Conservation (phyloP, 2,329 filamentous ascomycete species). For the Xenosphaeropsis pyriputrescens region DNA sequence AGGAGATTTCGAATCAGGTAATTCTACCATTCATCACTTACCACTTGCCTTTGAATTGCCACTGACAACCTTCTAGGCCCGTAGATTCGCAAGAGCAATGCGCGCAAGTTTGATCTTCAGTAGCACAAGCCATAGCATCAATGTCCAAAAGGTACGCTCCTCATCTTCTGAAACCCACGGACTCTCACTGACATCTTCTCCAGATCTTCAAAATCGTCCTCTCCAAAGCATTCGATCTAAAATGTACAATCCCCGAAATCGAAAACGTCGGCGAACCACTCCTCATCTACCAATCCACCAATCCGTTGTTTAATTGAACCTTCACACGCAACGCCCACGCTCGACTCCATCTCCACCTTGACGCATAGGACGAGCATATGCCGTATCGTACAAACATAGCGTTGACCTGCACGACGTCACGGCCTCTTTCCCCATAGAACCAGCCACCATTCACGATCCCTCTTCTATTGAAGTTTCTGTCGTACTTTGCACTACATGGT, state of each 20-base stretch:
- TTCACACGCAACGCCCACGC: background rate
- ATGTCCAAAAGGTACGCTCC: slow-evolving; percentile 78
- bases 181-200: background rate
- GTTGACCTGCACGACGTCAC: too few species aligned
- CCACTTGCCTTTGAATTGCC: background rate
- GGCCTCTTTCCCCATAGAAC: too few species aligned
- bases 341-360: too few species aligned
- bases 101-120: slow-evolving; percentile 95
- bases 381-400: too few species aligned
- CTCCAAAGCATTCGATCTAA: slow-evolving; percentile 95
- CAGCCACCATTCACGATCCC: too few species aligned
- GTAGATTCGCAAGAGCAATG: slow-evolving; percentile 96
- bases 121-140: slow-evolving; percentile 98
- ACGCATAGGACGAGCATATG: too few species aligned
- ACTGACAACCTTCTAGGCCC: slow-evolving; percentile 43
- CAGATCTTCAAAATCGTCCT: slow-evolving; percentile 99
- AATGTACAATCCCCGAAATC: slow-evolving; percentile 98
- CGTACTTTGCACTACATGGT: too few species aligned
- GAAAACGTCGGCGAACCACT: slow-evolving; percentile 95
- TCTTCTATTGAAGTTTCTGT: too few species aligned
- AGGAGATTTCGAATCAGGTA: slow-evolving; percentile 95
- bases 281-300: slow-evolving; percentile 86
- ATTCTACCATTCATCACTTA: slow-evolving; percentile 5
- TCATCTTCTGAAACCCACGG: background rate
- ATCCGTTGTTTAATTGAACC: slow-evolving; percentile 21